phyloP scores from a whole-genome alignment of 2,329 filamentous ascomycete genomes.

The Penicillium sp. region DNA sequence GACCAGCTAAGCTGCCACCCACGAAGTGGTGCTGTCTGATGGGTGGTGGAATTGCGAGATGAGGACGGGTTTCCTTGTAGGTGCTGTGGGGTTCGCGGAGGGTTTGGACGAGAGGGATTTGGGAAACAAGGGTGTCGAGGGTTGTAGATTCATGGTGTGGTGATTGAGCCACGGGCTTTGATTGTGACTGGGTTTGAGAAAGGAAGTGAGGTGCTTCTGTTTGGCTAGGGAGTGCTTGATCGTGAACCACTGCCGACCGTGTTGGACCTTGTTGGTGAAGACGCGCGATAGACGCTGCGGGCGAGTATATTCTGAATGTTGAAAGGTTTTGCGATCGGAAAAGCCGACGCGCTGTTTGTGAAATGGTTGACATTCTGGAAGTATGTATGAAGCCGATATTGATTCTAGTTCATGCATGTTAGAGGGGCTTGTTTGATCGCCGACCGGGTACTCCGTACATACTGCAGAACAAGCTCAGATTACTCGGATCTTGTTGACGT shows the following conservation, averaged over 20 bases:
- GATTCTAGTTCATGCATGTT: not conserved
- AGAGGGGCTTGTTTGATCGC: not conserved
- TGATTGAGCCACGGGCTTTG: not conserved
- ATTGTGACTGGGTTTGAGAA: constrained; percentile 3
- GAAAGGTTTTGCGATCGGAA: constrained; percentile 12
- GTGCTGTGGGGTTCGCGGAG: constrained; percentile 62
- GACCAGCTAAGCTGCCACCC: constrained; percentile 71
- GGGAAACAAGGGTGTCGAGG: constrained; percentile 29
- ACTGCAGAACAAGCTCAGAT: not conserved
- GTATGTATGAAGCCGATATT: not conserved
- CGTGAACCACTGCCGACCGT: constrained; percentile 26
- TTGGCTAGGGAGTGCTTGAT: constrained; percentile 23
- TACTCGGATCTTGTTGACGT: not conserved
- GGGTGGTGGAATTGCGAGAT: constrained; percentile 73
- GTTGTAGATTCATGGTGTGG: not conserved
- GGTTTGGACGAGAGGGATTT: constrained; percentile 66
- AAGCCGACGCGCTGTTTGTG: constrained; percentile 13
- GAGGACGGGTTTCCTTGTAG: constrained; percentile 73
- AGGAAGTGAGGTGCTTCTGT: constrained; percentile 9
- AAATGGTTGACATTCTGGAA: constrained; percentile 12
- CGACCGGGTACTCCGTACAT: not conserved
- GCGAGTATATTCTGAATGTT: not conserved
- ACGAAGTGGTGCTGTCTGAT: constrained; percentile 74
- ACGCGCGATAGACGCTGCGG: constrained; percentile 5
- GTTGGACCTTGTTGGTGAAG: constrained; percentile 26